Evolutionary conservation across 805 yeast genomes (phyloP).

Genomic region (Metschnikowia chrysomelidarum): DNA sequence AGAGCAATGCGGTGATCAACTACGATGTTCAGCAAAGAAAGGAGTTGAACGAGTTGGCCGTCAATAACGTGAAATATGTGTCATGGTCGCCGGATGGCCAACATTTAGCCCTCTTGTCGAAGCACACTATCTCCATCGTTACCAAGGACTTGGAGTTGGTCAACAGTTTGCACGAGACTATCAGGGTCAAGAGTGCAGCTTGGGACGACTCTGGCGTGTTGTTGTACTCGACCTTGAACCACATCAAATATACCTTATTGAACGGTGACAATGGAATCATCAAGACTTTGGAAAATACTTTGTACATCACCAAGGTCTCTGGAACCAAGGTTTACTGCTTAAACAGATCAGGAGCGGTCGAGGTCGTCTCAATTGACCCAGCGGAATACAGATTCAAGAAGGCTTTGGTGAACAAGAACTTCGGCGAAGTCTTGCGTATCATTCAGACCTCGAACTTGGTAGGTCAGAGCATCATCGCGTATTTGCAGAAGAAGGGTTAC

Average conservation of each 20-base stretch:
- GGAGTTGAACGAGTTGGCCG: conserved; percentile 63
- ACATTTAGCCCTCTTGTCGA: conserved; percentile 81
- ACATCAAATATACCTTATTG: conserved; percentile 86
- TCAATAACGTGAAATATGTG: conserved; percentile 80
- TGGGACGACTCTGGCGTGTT: conserved; percentile 96
- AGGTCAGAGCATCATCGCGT: conserved; percentile 95
- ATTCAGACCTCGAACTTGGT: conserved; percentile 88
- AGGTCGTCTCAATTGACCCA: conserved; percentile 79
- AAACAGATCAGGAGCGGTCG: conserved; percentile 82
- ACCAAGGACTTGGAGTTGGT: conserved; percentile 72
- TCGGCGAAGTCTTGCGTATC: conserved; percentile 85
- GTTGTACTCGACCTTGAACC: conserved; percentile 91
- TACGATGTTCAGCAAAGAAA: conserved; percentile 93
- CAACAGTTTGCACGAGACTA: conserved; percentile 91
- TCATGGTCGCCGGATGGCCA: conserved; percentile 88
- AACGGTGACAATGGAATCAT: conserved; percentile 96
- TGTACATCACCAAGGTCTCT: conserved; percentile 72
- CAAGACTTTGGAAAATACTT: conserved; percentile 84
- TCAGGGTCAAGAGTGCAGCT: conserved; percentile 92
- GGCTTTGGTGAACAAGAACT: conserved; percentile 86
- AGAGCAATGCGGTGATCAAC: conserved; percentile 67
- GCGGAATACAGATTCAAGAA: conserved; percentile 96
- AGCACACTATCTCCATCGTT: conserved; percentile 90
- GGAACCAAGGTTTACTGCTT: conserved; percentile 76
- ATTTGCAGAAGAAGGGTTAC: conserved; percentile 90